A percentile compares a stretch with the other conserved stretches of the same genome.
Evolutionary conservation across 345 rosid genomes (phyloP).

Genomic region (Brassica nigra): DNA sequence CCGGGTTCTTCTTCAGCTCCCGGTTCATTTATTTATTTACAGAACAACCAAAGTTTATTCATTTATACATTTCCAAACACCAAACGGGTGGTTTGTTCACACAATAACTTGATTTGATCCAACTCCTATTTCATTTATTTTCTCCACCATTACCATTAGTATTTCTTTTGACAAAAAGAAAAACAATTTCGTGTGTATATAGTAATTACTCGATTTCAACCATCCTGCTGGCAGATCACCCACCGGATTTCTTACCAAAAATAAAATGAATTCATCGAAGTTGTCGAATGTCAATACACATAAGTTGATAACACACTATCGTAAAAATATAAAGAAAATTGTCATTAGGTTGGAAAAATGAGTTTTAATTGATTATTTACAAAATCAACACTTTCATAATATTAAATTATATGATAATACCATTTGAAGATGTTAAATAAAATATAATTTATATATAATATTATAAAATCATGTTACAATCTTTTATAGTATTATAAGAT

Average conservation of each 20-base stretch:
- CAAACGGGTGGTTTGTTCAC: slow-evolving; percentile 21
- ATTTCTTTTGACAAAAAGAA: neutral
- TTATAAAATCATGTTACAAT: too few relatives aligned
- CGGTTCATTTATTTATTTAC: neutral
- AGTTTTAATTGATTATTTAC: too few relatives aligned
- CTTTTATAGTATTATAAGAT: too few relatives aligned
- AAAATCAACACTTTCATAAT: too few relatives aligned
- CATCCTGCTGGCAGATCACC: slow-evolving; percentile 22
- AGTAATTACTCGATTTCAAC: slow-evolving; percentile 17
- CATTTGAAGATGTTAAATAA: too few relatives aligned
- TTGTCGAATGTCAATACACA: slow-evolving; percentile 18
- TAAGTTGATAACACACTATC: slow-evolving; percentile 6
- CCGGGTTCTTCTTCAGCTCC: too few relatives aligned
- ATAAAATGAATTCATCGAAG: slow-evolving; percentile 16
- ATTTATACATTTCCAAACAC: neutral
- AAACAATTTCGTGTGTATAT: neutral
- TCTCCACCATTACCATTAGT: slow-evolving; percentile 1
- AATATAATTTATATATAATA: too few relatives aligned
- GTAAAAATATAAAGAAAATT: neutral
- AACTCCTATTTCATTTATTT: neutral
- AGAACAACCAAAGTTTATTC: slow-evolving; percentile 11
- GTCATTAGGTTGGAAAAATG: too few relatives aligned
- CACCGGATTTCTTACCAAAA: slow-evolving; percentile 38
- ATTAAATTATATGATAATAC: too few relatives aligned
- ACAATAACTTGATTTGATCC: slow-evolving; percentile 23